A percentile compares a stretch with the other conserved stretches of the same genome.
Evolutionary conservation across 192 early-diverging fungal species (phyloP).

Genomic region (Rhizophagus clarus): DNA sequence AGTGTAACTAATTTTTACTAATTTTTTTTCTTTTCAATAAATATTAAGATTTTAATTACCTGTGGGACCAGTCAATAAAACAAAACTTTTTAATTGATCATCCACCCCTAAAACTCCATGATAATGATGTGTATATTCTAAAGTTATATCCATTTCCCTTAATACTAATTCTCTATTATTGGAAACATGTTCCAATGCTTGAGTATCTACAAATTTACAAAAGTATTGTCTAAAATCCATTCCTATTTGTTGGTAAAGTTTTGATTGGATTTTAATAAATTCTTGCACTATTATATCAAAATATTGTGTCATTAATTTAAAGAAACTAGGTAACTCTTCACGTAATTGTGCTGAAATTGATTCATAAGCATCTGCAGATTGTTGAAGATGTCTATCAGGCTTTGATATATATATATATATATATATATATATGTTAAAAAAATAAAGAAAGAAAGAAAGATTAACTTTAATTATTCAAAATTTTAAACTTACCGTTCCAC

Average conservation of each 20-base stretch:
- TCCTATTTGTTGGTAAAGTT: constrained; percentile 49
- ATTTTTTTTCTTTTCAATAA: too few relatives aligned
- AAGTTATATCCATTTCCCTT: constrained; percentile 36
- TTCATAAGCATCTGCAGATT: constrained; percentile 64
- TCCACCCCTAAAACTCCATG: constrained; percentile 32
- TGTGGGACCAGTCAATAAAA: neutral
- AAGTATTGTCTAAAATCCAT: constrained; percentile 44
- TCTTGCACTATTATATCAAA: constrained; percentile 61
- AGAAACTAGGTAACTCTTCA: constrained; percentile 72
- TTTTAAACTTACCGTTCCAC: constrained; percentile 51
- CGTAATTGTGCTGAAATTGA: constrained; percentile 73
- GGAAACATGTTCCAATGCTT: constrained; percentile 33
- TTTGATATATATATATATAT: constrained; percentile 3
- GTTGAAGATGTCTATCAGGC: constrained; percentile 65
- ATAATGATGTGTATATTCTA: constrained; percentile 38
- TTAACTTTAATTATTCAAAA: neutral
- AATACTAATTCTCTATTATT: constrained; percentile 30
- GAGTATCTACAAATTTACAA: constrained; percentile 37
- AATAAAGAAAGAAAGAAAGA: neutral
- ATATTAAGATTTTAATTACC: neutral
- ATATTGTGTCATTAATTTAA: constrained; percentile 58
- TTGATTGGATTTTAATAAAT: constrained; percentile 57
- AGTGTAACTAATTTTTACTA: neutral
- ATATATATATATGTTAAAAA: neutral
- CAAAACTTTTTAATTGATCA: constrained; percentile 21